These are phyloP conservation scores for Fusarium pilosicola DNA, from an alignment of 2,329 filamentous ascomycete genomes.

Conservation along the genomic window DNA sequence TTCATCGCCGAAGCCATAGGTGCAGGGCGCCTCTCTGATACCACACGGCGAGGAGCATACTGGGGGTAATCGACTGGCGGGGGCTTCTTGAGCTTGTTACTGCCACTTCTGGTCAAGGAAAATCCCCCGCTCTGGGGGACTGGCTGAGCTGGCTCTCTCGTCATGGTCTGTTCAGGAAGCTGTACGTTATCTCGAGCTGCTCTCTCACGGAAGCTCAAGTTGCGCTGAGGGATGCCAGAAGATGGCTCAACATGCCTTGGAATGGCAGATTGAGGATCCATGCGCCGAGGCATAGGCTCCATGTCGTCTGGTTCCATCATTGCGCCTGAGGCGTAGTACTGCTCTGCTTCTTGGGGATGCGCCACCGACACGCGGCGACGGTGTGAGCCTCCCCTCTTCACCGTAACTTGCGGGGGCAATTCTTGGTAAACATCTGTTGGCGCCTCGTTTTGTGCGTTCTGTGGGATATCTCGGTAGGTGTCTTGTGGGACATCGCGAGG, in stretches of 20 bases:
- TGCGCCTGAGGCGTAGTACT: constrained; percentile 33
- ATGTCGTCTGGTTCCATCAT: constrained; percentile 35
- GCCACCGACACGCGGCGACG: constrained; percentile 33
- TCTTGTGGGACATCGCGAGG: constrained; percentile 20
- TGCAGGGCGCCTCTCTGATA: constrained; percentile 52
- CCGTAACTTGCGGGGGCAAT: constrained; percentile 17
- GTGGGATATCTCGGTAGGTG: constrained; percentile 12
- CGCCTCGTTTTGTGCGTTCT: constrained; percentile 22
- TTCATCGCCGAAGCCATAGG: constrained; percentile 15
- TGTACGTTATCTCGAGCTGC: constrained; percentile 58
- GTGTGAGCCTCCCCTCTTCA: constrained; percentile 32
- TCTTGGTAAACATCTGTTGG: constrained; percentile 32
- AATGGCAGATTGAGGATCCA: constrained; percentile 45
- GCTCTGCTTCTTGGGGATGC: constrained; percentile 36
- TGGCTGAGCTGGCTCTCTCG: constrained; percentile 42
- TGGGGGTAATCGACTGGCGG: constrained; percentile 61
- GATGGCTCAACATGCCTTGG: constrained; percentile 57
- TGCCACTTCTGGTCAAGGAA: constrained; percentile 59
- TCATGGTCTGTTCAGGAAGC: constrained; percentile 44
- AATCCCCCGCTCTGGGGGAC: constrained; percentile 49
- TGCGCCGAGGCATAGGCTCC: constrained; percentile 21
- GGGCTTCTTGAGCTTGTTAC: constrained; percentile 68
- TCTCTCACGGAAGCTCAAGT: constrained; percentile 70
- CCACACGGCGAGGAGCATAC: constrained; percentile 54
- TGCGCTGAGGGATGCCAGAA: constrained; percentile 59